Conservation (phyloP, 2,329 filamentous ascomycete species). For the Aureobasidium sp. region DNA sequence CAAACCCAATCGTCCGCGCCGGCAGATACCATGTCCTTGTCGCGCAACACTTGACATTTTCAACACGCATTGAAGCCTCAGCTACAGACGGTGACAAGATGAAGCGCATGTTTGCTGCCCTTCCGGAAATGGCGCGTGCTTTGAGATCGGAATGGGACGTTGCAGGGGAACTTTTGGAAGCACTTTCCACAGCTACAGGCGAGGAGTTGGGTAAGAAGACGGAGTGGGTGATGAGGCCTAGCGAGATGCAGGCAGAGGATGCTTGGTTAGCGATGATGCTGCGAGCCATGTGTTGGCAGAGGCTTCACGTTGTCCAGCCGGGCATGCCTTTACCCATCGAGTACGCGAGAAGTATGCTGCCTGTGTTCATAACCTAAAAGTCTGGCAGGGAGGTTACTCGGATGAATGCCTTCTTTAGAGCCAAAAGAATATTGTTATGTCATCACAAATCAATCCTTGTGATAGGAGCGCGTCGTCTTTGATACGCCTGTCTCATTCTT, state of each 20-base stretch:
- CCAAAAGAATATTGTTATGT: not conserved
- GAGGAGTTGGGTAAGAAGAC: not conserved
- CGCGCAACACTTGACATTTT: not conserved
- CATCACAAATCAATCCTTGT: not conserved
- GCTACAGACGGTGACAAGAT: conserved; percentile 10
- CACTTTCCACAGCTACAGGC: not conserved
- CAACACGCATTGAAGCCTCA: not conserved
- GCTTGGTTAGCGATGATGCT: conserved; percentile 14
- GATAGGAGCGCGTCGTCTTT: not conserved
- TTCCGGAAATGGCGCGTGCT: conserved; percentile 5
- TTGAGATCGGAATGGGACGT: not conserved
- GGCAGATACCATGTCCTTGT: conserved; percentile 7
- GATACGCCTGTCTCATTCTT: not conserved
- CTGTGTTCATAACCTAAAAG: conserved; percentile 9
- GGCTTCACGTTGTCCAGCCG: conserved; percentile 8
- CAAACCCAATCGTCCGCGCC: not conserved
- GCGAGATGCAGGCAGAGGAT: conserved; percentile 1
- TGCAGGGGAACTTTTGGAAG: not conserved
- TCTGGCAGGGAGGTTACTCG: not conserved
- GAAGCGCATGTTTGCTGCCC: conserved; percentile 1
- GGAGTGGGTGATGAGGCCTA: not conserved
- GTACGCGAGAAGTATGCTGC: conserved; percentile 9
- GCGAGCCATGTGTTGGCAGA: conserved; percentile 13
- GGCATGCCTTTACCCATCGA: conserved; percentile 1
- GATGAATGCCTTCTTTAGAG: not conserved